Evolutionary conservation across 2,329 filamentous ascomycete species (phyloP).

Genomic region (Xylariaceae sp.): DNA sequence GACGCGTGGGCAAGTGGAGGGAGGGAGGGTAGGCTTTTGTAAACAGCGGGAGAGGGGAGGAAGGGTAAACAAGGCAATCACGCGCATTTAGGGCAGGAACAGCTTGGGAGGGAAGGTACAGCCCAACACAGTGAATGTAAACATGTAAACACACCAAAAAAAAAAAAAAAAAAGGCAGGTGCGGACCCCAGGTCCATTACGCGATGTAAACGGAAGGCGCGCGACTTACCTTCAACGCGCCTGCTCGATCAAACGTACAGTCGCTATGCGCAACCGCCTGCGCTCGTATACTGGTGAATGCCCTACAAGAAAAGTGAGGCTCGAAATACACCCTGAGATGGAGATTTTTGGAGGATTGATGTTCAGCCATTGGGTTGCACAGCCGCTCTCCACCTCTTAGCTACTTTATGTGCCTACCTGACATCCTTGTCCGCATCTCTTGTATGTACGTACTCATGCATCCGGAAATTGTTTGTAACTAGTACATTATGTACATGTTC

Average conservation of each 20-base stretch:
- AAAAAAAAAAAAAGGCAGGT: background rate
- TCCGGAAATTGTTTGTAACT: too few species aligned
- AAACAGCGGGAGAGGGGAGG: background rate
- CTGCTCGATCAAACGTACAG: background rate
- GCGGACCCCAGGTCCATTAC: background rate
- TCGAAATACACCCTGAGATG: constrained; percentile 2
- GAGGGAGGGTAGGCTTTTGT: background rate
- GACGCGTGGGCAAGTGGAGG: background rate
- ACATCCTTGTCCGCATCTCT: background rate
- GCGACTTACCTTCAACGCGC: constrained; percentile 7
- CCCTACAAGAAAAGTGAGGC: constrained; percentile 2
- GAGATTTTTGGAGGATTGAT: constrained; percentile 17
- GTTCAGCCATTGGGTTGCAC: constrained; percentile 9
- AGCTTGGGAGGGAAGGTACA: background rate
- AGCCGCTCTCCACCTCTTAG: background rate
- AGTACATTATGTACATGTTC: too few species aligned
- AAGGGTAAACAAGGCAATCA: background rate
- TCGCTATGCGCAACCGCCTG: background rate
- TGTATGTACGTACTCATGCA: background rate
- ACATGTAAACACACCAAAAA: background rate
- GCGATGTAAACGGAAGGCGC: constrained; percentile 2
- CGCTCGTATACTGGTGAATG: background rate
- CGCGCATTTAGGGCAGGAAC: background rate
- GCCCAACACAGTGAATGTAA: too few species aligned
- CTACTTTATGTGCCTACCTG: background rate